Evolutionary conservation across 1,284 basidiomycete species (phyloP).

Genomic region (Rhodotorula sp.): DNA sequence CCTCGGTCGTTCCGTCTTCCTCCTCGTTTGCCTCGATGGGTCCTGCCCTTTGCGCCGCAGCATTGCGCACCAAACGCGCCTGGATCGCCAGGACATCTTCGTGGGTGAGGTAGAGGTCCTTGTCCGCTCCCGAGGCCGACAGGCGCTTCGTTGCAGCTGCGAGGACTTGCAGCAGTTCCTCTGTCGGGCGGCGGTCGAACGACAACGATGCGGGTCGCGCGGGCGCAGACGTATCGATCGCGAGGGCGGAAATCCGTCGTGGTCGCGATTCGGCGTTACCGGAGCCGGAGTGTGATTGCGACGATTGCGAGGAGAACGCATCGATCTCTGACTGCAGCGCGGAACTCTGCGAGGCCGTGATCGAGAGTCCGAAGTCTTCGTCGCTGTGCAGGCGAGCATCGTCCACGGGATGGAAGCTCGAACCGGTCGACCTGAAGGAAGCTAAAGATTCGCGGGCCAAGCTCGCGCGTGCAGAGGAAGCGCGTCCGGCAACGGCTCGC

Average conservation of each 20-base stretch:
- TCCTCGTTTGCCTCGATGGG: neutral
- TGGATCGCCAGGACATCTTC: conserved; percentile 32
- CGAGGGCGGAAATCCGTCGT: no score
- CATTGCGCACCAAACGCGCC: conserved; percentile 27
- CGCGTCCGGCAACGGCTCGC: no score
- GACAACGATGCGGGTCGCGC: conserved; percentile 8
- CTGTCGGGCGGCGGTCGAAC: conserved; percentile 21
- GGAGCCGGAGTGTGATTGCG: no score
- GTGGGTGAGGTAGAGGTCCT: conserved; percentile 10
- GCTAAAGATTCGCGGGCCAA: no score
- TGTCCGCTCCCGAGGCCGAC: neutral
- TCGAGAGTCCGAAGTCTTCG: conserved; percentile 4
- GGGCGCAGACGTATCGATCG: neutral
- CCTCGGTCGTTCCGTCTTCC: no score
- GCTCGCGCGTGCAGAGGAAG: no score
- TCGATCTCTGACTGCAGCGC: no score
- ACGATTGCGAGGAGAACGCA: no score
- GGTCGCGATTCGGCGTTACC: no score
- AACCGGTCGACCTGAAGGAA: conserved; percentile 16
- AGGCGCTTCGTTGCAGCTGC: neutral
- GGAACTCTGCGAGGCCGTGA: no score
- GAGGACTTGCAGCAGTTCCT: conserved; percentile 21
- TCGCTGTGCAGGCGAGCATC: neutral
- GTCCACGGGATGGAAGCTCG: conserved; percentile 24
- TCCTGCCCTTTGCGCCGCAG: neutral